Conservation (phyloP, 2,329 filamentous ascomycete genomes). For the Claviceps capensis region DNA sequence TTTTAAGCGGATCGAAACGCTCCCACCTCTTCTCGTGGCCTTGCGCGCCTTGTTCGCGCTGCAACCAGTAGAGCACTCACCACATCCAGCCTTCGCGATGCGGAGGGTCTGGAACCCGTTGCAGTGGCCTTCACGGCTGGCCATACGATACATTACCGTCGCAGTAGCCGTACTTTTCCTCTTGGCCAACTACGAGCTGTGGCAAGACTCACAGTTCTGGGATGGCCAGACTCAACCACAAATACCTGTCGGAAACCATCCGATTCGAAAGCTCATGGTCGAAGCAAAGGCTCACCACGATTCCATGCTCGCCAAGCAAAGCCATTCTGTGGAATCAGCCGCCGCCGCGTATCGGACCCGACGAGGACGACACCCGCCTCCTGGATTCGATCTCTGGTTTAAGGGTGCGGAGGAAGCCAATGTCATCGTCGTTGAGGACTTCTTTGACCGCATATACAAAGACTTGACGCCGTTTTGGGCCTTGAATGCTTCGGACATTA, state of each 20-base stretch:
- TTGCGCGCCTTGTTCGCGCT: neutral
- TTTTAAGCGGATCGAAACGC: neutral
- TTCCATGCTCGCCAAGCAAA: conserved; percentile 28
- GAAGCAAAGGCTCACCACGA: conserved; percentile 31
- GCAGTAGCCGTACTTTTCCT: conserved; percentile 11
- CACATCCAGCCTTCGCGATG: conserved; percentile 2
- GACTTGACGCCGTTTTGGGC: conserved; percentile 50
- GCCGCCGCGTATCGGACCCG: conserved; percentile 41
- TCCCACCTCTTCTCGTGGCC: neutral
- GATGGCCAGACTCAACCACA: conserved; percentile 8
- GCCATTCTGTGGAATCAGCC: conserved; percentile 34
- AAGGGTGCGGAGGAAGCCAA: conserved; percentile 35
- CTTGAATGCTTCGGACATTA: conserved; percentile 28
- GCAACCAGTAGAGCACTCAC: neutral
- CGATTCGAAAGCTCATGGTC: conserved; percentile 36
- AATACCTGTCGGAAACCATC: conserved; percentile 22
- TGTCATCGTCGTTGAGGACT: conserved; percentile 47
- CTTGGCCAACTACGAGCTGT: conserved; percentile 19
- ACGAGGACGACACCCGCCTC: conserved; percentile 47
- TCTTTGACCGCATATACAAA: conserved; percentile 51
- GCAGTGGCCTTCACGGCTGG: conserved; percentile 15
- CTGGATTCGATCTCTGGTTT: conserved; percentile 49
- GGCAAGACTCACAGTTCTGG: conserved; percentile 16
- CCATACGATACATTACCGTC: conserved; percentile 16
- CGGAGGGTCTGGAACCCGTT: conserved; percentile 2